A percentile compares a stretch with the other conserved stretches of the same genome.
Evolutionary conservation across 345 rosid species (phyloP).

Genomic region (Populus tremula): DNA sequence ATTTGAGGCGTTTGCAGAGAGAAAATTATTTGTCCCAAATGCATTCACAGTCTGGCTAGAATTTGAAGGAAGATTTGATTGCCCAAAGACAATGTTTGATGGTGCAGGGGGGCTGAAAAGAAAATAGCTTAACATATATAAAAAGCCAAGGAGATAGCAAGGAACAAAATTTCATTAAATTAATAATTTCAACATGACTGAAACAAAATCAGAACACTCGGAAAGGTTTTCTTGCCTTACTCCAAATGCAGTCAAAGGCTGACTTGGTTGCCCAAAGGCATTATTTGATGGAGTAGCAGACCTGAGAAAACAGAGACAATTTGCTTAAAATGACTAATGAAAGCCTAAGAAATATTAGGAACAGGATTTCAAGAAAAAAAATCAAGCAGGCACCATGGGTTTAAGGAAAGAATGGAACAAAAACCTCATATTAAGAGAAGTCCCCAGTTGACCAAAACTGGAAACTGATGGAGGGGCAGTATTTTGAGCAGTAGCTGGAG

Average conservation of each 20-base stretch:
- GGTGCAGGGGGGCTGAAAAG: conserved; percentile 30
- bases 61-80: conserved; percentile 41
- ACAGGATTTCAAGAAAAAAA: neutral
- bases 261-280: conserved; percentile 47
- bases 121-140: conserved; percentile 7
- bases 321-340: neutral
- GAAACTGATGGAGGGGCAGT: conserved; percentile 43
- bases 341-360: neutral
- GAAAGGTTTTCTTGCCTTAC: conserved; percentile 13
- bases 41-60: conserved; percentile 40
- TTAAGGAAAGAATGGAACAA: neutral
- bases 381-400: neutral
- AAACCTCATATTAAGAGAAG: conserved; percentile 34
- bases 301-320: conserved; percentile 24
- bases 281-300: conserved; percentile 27
- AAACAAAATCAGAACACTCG: neutral
- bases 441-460: conserved; percentile 45
- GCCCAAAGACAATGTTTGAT: conserved; percentile 40
- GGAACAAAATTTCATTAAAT: conserved; percentile 10
- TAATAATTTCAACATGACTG: neutral
- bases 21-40: conserved; percentile 6
- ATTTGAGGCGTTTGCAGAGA: conserved; percentile 33
- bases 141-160: conserved; percentile 1
- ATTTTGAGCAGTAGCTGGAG: conserved; percentile 40
- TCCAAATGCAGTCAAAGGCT: conserved; percentile 18